phyloP scores from a whole-genome alignment of 139 green algal genomes.

The Chlamydomonas incerta region DNA sequence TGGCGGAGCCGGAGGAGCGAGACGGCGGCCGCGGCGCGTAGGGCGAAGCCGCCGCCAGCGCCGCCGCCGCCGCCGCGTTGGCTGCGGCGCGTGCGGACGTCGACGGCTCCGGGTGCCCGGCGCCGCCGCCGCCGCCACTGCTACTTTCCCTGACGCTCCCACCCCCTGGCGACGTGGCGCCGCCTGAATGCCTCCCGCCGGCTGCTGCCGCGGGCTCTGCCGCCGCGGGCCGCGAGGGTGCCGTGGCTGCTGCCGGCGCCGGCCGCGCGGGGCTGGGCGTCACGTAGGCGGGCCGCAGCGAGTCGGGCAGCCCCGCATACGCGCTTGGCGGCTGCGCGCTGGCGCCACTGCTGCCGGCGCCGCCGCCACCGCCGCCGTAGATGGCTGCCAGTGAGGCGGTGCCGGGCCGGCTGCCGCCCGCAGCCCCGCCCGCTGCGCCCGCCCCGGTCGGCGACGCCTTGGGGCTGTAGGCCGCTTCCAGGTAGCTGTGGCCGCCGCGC shows the following conservation, averaged over 20 bases:
- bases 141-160: not conserved
- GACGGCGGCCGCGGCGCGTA: not conserved
- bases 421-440: too few relatives aligned
- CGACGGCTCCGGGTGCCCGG: too few relatives aligned
- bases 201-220: not conserved
- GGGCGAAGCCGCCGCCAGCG: not conserved
- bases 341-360: too few relatives aligned
- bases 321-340: not conserved
- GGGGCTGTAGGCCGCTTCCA: conserved; percentile 20
- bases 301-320: not conserved
- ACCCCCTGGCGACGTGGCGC: not conserved
- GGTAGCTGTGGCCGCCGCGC: not conserved
- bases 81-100: too few relatives aligned
- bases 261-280: not conserved
- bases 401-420: too few relatives aligned
- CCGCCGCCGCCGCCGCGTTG: too few relatives aligned
- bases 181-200: not conserved
- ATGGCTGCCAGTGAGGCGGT: not conserved
- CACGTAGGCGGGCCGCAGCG: not conserved
- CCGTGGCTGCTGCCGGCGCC: not conserved
- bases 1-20: too few relatives aligned
- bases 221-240: not conserved
- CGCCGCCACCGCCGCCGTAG: not conserved
- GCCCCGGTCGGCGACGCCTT: not conserved
- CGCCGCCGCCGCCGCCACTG: not conserved